Evolutionary conservation across 208 protist genomes (phyloP), one percentile per base, ranked within the genome.

Genomic region (Acanthamoeba sp.): DNA sequence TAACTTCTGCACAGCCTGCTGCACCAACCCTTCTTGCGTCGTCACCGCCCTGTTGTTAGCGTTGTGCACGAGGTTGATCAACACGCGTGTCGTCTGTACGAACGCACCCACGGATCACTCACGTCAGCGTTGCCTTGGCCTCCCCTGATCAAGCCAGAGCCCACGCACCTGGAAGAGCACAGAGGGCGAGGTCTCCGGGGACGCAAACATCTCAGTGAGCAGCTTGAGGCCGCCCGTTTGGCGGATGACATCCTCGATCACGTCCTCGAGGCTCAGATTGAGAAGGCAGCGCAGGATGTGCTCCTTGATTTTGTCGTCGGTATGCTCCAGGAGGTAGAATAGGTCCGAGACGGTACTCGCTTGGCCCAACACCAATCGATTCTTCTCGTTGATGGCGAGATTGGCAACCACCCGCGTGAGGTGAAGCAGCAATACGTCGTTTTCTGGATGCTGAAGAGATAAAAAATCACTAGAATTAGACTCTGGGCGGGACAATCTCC

Each of bases 301-400:
- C 45, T 87, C 78, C 78, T 87, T 87, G 45, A 87, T 87, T 16
- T 22, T 52, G 18, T 87, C 78, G 2, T 87, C 78, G 2, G 78
- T 87, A 45, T 87, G 78, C 27, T 87, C 78, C 3, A 87, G 78
- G 14, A 87, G 78, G 78, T 87, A 87, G 78, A 87, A 87, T 45
- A 87, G 45, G 29, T 87, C 78, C 32, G 45, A 29, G 20, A 87
- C 78, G 22, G 78, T 87, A 45, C 45, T 87, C 29, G 78, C 45
- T 59, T 45, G 38, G 48, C 78, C 78, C n/a, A 87, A 27, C 14
- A 87, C 78, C 42, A 87, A n/a, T 14, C 78, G 78, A 59, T 87
- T 87, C n/a, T 52, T 45, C 7, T 52, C 18, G 45, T 87, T 87
- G 78, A 87, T 87, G 9, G 78, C 78, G n/a, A 87, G 48, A 87